These are phyloP conservation scores for Entelexis sorbosivorans DNA, from an alignment of 1,139 yeast species.

Conservation along the genomic window DNA sequence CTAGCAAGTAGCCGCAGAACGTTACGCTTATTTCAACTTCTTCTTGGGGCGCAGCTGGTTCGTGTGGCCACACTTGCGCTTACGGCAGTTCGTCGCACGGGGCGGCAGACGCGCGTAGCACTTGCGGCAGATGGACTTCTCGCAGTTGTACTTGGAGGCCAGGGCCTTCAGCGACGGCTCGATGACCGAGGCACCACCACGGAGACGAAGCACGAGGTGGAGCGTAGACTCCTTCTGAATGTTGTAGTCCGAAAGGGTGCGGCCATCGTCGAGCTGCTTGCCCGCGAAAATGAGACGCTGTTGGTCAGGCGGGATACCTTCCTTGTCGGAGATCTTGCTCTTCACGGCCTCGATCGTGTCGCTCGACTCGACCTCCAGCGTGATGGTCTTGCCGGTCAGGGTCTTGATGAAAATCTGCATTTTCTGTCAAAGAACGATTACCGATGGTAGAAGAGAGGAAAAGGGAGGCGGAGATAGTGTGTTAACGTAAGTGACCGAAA, in stretches of 20 bases:
- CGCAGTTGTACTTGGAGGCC: slow-evolving; percentile 99
- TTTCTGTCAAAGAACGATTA: slow-evolving; percentile 7
- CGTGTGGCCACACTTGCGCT: slow-evolving; percentile 99
- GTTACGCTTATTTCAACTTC: slow-evolving; percentile 72
- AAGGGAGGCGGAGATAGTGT: not conserved
- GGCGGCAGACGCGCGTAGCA: slow-evolving; percentile 99
- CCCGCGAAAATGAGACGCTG: slow-evolving; percentile 90
- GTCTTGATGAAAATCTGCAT: slow-evolving; percentile 99
- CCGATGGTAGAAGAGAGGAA: slow-evolving; percentile 10
- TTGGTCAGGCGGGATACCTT: slow-evolving; percentile 92
- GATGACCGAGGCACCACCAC: slow-evolving; percentile 96
- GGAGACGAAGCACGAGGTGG: slow-evolving; percentile 76
- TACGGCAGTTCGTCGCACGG: slow-evolving; percentile 99
- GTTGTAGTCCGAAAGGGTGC: slow-evolving; percentile 89
- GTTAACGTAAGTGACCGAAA: slow-evolving; percentile 5
- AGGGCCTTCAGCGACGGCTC: slow-evolving; percentile 99
- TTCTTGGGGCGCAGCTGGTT: slow-evolving; percentile 99
- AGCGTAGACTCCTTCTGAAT: slow-evolving; percentile 87
- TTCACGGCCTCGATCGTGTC: slow-evolving; percentile 92
- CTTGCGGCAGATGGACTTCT: slow-evolving; percentile 96
- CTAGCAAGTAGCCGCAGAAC: slow-evolving; percentile 5
- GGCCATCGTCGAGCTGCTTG: slow-evolving; percentile 88
- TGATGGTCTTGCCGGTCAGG: slow-evolving; percentile 95
- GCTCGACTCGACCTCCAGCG: slow-evolving; percentile 88
- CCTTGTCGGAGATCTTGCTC: slow-evolving; percentile 89